Base-by-base conservation (phyloP, 257 asterid species). In the Marsdenia floribunda region DNA sequence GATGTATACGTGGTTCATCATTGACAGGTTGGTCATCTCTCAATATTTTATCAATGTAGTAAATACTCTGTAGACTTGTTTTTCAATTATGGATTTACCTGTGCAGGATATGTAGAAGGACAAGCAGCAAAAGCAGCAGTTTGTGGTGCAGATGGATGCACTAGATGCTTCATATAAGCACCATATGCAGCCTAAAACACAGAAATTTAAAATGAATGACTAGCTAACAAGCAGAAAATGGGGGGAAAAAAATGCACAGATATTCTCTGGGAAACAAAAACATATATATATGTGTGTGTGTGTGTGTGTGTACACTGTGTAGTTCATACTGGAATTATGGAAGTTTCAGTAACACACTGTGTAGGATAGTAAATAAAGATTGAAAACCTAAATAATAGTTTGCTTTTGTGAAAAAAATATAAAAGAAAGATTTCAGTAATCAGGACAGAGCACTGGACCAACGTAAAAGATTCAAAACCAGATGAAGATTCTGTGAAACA, bases 81-180 rank as follows among this genome's bases (percentile, higher is more conserved):
- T 74, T 22, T 42, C 60, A 64, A 26, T 5, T 76, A 22, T 58
- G 3, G 35, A 21, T 12, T 76, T 83, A 90, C 99, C 97, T 88
- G 99, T 33, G 92, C 75, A 54, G 92, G 88, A 80, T 89, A 89
- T 58, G 98, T 75, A 47, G 89, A 84, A 79, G 97, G 97, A 79
- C 92, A 92, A 68, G 91, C 82, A 79, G 96, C 98, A 79, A 84
- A 91, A n/a, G 93, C 87, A 42, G 93, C 89, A 83, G 81, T 82
- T 70, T 88, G 97, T 49, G 98, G 91, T 24, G 83, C 92, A 12
- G 96, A 78, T 50, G 90, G 78, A 66, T 96, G 93, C 29, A 79
- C 78, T 81, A 95, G 79, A 86, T 77, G 49, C 90, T 72, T 49
- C 90, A 37, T 94, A 37, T 94, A 94, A 78, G 82, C 75, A 47